Evolutionary conservation across 2,329 filamentous ascomycete genomes (phyloP), one percentile per base, ranked within the genome.

Genomic region (Colletotrichum orbiculare): DNA sequence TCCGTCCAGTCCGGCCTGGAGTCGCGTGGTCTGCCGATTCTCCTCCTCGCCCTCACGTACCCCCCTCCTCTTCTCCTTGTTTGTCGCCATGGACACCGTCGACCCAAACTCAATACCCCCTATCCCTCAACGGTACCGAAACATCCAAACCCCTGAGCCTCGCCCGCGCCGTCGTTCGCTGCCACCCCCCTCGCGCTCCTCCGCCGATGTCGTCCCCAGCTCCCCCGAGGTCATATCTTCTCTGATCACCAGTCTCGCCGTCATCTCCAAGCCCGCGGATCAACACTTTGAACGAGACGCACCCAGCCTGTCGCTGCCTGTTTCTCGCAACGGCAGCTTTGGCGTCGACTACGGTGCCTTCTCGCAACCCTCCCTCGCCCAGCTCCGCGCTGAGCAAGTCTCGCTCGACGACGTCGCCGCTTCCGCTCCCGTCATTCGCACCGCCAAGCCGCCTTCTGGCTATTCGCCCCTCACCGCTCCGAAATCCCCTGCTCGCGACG

Each of bases 371-470:
- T 79, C 81, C 15, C 78, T 83, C 38, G 82, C 83, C 56, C 82
- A 86, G 15, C 72, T 83, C 11, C 73, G 80, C 48, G 81, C 85
- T 53, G 81, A 83, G 41, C 74, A 78, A 63, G 71, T 81, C 6
- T 81, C 84, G 10, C 77, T 89, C 68, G 84, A 89, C 77, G 85
- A 90, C 59, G 78, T 89, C 48, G 84, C 88, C 37, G 87, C 88
- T 25, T 80, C 82, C 52, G 80, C 93, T 11, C 93, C 94, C 15
- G 86, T 95, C 59, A 86, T 96, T 71, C 89, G 91, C 68, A 97
- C 94, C 38, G 87, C 93, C 38, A 94, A 94, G 75, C 91, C 90
- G 8, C 92, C 92, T 0, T 93, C 91, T 54, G 92, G 91, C 58
- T 87, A 89, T 71, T 94, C 91, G 34, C 79, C 89, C 15, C 78